Conservation (phyloP, 129 eudicot species). For the Flaveria robusta region DNA sequence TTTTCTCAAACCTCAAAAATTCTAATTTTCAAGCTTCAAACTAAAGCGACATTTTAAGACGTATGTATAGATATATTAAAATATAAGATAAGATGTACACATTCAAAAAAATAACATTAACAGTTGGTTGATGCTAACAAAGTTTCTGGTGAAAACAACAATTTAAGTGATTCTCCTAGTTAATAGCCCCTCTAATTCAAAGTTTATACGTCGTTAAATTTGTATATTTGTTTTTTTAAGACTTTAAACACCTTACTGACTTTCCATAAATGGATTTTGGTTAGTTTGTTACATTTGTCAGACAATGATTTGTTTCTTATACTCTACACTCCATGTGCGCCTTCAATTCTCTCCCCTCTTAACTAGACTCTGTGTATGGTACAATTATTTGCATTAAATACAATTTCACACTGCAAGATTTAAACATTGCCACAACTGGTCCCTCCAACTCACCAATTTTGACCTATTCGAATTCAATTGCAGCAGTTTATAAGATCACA, state of each 20-base stretch:
- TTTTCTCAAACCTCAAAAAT: too few species aligned
- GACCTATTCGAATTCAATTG: conserved; percentile 28
- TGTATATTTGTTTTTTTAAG: too few species aligned
- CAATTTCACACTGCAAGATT: conserved; percentile 25
- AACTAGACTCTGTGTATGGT: conserved; percentile 35
- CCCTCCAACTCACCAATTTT: conserved; percentile 31
- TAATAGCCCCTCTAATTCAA: too few species aligned
- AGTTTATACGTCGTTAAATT: too few species aligned
- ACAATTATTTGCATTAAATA: conserved; percentile 44
- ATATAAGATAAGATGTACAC: too few species aligned
- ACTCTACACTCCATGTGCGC: conserved; percentile 42
- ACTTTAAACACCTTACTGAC: background rate
- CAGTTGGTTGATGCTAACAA: too few species aligned
- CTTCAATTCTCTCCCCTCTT: conserved; percentile 27
- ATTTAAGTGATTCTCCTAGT: too few species aligned
- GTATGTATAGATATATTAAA: too few species aligned
- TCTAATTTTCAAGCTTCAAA: too few species aligned
- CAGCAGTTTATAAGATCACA: background rate
- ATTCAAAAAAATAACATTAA: too few species aligned
- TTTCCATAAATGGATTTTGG: conserved; percentile 23
- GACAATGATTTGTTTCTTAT: conserved; percentile 34
- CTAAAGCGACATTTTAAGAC: too few species aligned
- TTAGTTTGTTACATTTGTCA: conserved; percentile 39
- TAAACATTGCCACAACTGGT: conserved; percentile 34
- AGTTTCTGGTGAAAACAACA: background rate